Evolutionary conservation across 257 asterid species (phyloP).

Genomic region (Ajuga chamaepitys): DNA sequence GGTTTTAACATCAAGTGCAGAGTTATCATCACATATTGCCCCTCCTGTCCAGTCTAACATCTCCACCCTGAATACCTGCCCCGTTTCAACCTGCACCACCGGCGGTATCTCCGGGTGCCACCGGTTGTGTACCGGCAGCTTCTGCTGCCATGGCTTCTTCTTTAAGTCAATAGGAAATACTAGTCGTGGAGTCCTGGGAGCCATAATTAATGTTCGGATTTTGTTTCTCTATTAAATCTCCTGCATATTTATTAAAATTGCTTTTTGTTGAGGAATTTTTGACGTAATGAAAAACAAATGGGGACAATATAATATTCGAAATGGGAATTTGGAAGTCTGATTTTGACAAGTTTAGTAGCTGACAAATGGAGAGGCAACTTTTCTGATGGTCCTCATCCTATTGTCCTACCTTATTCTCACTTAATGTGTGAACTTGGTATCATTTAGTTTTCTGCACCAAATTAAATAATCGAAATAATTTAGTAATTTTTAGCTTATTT

Average conservation of each 20-base stretch:
- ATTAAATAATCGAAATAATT: no score
- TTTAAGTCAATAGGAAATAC: constrained; percentile 54
- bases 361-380: constrained; percentile 23
- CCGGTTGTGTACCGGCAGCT: constrained; percentile 67
- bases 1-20: constrained; percentile 62
- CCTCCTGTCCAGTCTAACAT: constrained; percentile 83
- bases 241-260: not conserved
- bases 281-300: not conserved
- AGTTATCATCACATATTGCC: constrained; percentile 41
- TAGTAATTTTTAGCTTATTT: no score
- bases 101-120: constrained; percentile 87
- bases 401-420: constrained; percentile 6
- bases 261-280: not conserved
- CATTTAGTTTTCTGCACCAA: no score
- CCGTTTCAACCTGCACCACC: constrained; percentile 53
- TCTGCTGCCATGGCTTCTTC: constrained; percentile 69
- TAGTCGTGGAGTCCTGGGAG: constrained; percentile 60
- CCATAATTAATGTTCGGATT: constrained; percentile 33
- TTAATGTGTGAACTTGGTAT: no score
- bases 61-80: constrained; percentile 71
- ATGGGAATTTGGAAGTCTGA: constrained; percentile 3
- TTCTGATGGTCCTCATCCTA: constrained; percentile 26
- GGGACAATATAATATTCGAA: not conserved
- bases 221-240: no score
- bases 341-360: constrained; percentile 17